Evolutionary conservation across 345 rosid genomes (phyloP).

Genomic region (Excoecaria cochinchinensis): DNA sequence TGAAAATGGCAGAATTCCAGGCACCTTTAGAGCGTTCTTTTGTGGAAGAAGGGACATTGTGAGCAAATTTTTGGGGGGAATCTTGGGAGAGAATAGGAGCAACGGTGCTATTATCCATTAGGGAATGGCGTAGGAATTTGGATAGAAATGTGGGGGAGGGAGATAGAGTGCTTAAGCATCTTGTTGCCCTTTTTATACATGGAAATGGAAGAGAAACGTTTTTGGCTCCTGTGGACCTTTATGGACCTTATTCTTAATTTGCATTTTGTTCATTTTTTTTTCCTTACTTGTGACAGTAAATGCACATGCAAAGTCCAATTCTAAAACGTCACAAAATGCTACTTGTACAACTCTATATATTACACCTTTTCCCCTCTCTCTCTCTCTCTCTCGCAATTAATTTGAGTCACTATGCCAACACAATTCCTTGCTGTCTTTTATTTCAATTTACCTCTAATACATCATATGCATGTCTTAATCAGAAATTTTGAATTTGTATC

Average conservation of each 20-base stretch:
- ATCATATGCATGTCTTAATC: too few species aligned
- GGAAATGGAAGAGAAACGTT: background rate
- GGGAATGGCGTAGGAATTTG: too few species aligned
- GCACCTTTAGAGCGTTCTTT: constrained; percentile 46
- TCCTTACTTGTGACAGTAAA: background rate
- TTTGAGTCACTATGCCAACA: too few species aligned
- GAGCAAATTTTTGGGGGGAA: constrained; percentile 2
- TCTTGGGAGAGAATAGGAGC: constrained; percentile 20
- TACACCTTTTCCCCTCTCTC: too few species aligned
- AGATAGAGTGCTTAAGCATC: background rate
- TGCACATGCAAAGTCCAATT: too few species aligned
- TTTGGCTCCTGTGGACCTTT: background rate
- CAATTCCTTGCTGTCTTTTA: too few species aligned
- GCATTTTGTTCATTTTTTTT: background rate
- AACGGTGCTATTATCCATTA: constrained; percentile 17
- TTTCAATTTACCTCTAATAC: too few species aligned
- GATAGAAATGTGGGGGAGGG: too few species aligned
- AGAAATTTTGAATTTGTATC: too few species aligned
- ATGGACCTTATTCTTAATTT: background rate
- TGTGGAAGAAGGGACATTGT: background rate
- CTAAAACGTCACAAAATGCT: too few species aligned
- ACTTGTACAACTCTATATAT: too few species aligned
- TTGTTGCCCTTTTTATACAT: background rate
- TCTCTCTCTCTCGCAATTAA: too few species aligned
- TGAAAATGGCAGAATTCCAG: constrained; percentile 86